Base-by-base conservation (phyloP, 2,329 filamentous ascomycete species). In the Paecilomyces sp. region DNA sequence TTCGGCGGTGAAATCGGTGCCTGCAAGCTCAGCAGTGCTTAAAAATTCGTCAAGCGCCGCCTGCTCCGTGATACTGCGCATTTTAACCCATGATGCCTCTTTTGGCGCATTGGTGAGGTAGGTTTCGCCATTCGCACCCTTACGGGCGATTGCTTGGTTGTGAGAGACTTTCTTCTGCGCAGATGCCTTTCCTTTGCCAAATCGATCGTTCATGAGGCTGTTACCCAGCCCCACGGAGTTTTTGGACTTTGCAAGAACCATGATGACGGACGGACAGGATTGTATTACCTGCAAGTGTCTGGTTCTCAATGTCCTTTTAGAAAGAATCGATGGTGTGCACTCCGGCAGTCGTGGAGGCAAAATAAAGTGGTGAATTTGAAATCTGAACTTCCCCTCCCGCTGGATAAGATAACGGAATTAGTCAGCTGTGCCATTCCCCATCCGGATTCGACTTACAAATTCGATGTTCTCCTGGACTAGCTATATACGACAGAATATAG, bases 61-160 rank as follows among this genome's bases (percentile, higher is more conserved):
- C 77, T 99, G 94, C 80, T 99, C 91, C 4, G 94, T 99, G 67
- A 99, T 90, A 74, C 91, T 96, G 80, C 93, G 91, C 94, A 99
- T 97, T 82, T 97, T 99, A 72, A 97, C 91, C 92, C 92, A 99
- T 67, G 91, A 84, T 36, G 93, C 94, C 79, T 97, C 92, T 73
- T 95, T 88, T 67, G 87, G 88, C 65, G 90, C 88, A 74, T 96
- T 97, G 55, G 91, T 94, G 68, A 97, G 87, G 75, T 99, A 99
- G 66, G 88, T 87, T 74, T 95, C 90, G 71, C 91, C 92, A 24
- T 90, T 91, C 28, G 85, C 82, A 69, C 92, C 83, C 60, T 80
- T 83, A 61, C 83, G 86, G 74, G 92, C 87, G 64, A 91, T 89
- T 70, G 90, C 86, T 51, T 77, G 76, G 66, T 83, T 78, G 63